phyloP scores from a whole-genome alignment of 192 early-diverging fungal genomes.

The Umbelopsis vinacea region DNA sequence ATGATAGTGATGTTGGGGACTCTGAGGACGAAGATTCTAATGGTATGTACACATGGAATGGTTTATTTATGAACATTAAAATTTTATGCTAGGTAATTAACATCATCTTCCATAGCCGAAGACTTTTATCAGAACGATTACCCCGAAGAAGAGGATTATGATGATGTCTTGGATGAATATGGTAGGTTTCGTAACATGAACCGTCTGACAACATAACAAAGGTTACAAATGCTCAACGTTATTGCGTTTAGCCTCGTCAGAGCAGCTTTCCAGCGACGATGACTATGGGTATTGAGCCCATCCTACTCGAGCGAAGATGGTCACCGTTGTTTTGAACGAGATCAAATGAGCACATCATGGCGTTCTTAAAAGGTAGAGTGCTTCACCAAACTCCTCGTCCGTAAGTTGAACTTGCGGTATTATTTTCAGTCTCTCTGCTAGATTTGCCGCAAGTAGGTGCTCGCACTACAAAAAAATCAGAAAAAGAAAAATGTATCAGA shows the following conservation, averaged over 20 bases:
- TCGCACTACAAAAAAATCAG: not conserved
- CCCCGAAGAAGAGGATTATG: slow-evolving; percentile 66
- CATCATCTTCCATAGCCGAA: slow-evolving; percentile 57
- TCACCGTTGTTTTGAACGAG: too few relatives aligned
- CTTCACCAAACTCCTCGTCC: slow-evolving; percentile 9
- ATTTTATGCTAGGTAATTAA: slow-evolving; percentile 30
- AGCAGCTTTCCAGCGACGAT: slow-evolving; percentile 1
- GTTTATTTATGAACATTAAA: slow-evolving; percentile 32
- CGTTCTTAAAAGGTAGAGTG: slow-evolving; percentile 10
- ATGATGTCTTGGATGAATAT: slow-evolving; percentile 33
- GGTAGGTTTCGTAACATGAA: slow-evolving; percentile 29
- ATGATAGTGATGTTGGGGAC: slow-evolving; percentile 37
- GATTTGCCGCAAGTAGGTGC: slow-evolving; percentile 8
- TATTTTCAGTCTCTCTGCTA: slow-evolving; percentile 9
- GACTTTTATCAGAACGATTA: slow-evolving; percentile 83
- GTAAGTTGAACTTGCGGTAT: not conserved
- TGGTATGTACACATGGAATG: slow-evolving; percentile 42
- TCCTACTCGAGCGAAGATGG: too few relatives aligned
- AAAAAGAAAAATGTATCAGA: not conserved
- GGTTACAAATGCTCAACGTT: not conserved
- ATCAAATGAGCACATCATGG: not conserved
- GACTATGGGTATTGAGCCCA: not conserved
- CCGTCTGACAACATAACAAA: too few relatives aligned
- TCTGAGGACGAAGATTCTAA: slow-evolving; percentile 67
- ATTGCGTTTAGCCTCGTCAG: not conserved